Conservation (phyloP, 1,284 basidiomycete species). For the Naganishia sp. region DNA sequence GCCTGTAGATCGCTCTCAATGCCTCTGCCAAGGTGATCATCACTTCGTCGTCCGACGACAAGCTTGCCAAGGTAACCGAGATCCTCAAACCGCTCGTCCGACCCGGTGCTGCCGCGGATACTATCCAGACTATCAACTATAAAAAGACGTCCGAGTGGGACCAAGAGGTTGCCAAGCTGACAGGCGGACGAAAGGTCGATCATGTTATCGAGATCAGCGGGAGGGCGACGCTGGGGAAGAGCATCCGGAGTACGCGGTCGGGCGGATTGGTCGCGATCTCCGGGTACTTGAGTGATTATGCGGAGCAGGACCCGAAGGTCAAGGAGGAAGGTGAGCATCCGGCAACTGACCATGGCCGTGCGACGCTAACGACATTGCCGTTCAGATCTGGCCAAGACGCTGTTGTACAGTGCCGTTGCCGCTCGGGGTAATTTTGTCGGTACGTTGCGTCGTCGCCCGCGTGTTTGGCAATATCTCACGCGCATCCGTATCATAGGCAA, state of each 20-base stretch:
- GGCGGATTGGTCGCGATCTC: conserved; percentile 45
- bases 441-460: background rate
- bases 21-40: conserved; percentile 51
- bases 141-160: conserved; percentile 51
- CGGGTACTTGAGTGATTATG: conserved; percentile 35
- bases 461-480: too few species aligned
- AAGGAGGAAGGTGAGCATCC: conserved; percentile 39
- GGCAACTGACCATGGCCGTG: background rate
- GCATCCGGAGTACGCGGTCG: conserved; percentile 40
- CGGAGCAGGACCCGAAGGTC: conserved; percentile 14
- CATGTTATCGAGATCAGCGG: conserved; percentile 50
- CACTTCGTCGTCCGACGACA: conserved; percentile 52
- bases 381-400: conserved; percentile 42
- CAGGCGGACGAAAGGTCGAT: conserved; percentile 44
- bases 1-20: conserved; percentile 45
- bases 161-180: conserved; percentile 47
- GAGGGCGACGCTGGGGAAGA: conserved; percentile 42
- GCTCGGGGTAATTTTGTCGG: conserved; percentile 54
- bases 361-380: background rate
- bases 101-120: conserved; percentile 34
- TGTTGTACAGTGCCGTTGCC: conserved; percentile 42
- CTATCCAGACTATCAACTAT: conserved; percentile 47
- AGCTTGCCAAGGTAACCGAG: conserved; percentile 45
- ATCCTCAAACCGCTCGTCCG: conserved; percentile 41
- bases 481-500: conserved; percentile 36